Conservation (phyloP, 805 yeast species). For the Starmerella bacillaris region DNA sequence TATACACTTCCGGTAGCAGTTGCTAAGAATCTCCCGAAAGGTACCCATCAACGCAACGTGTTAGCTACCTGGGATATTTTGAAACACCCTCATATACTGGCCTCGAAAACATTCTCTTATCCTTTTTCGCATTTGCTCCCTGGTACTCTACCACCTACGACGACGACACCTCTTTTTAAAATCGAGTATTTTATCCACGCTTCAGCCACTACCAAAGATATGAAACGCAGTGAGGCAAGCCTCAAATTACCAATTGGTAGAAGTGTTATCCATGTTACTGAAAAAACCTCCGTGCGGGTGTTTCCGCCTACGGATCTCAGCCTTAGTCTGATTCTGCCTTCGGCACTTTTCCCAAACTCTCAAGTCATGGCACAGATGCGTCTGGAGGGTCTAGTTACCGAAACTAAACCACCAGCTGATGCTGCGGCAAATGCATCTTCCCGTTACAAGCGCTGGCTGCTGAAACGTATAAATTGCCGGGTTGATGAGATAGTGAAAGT, state of each 20-base stretch:
- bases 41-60: slow-evolving; percentile 25
- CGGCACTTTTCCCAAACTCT: slow-evolving; percentile 75
- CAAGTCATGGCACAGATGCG: slow-evolving; percentile 67
- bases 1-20: slow-evolving; percentile 11
- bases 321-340: slow-evolving; percentile 74
- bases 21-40: slow-evolving; percentile 12
- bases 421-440: slow-evolving; percentile 5
- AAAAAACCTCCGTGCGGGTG: slow-evolving; percentile 68
- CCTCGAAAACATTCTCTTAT: slow-evolving; percentile 64
- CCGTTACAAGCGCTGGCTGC: slow-evolving; percentile 57
- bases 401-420: no score
- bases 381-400: slow-evolving; percentile 38
- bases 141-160: slow-evolving; percentile 70
- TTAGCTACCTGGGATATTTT: slow-evolving; percentile 83
- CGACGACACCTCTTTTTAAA: slow-evolving; percentile 38
- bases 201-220: slow-evolving; percentile 11
- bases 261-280: slow-evolving; percentile 64
- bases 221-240: slow-evolving; percentile 4
- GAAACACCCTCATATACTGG: slow-evolving; percentile 32
- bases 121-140: slow-evolving; percentile 84
- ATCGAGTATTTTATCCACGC: slow-evolving; percentile 69
- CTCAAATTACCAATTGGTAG: slow-evolving; percentile 42
- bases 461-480: slow-evolving; percentile 78
- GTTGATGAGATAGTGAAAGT: slow-evolving; percentile 51
- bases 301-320: slow-evolving; percentile 91